Conservation (phyloP, 1,139 yeast genomes). For the Blastobotrys buckinghamii region DNA sequence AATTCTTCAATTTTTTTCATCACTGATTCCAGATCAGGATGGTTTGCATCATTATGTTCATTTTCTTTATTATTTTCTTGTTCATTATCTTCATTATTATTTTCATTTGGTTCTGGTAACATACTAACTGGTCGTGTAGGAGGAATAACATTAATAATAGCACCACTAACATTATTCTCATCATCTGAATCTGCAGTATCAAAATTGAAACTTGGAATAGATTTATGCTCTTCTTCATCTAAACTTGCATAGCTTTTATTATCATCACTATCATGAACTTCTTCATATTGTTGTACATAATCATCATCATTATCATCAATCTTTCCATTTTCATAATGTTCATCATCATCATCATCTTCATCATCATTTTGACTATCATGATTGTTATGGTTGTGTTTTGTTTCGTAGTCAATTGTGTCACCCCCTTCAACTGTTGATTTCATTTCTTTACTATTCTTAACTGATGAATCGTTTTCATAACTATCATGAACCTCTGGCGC, state of each 20-base stretch:
- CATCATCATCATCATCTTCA: too few species aligned
- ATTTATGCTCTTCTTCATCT: neutral
- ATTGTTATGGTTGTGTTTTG: too few species aligned
- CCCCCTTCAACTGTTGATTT: too few species aligned
- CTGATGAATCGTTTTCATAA: too few species aligned
- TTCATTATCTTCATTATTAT: neutral
- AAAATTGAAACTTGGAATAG: neutral
- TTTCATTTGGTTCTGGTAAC: constrained; percentile 1
- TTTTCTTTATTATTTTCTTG: neutral
- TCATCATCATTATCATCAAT: neutral
- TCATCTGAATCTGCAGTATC: constrained; percentile 1
- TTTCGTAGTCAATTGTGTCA: too few species aligned
- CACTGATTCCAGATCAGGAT: neutral
- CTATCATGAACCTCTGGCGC: too few species aligned
- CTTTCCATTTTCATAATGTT: too few species aligned
- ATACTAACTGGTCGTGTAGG: constrained; percentile 8
- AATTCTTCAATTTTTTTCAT: neutral
- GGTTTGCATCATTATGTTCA: neutral
- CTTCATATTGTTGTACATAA: neutral
- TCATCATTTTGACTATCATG: too few species aligned
- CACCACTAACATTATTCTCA: neutral
- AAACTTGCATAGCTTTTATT: neutral
- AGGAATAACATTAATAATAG: constrained; percentile 6
- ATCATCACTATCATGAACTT: neutral
- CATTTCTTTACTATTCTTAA: too few species aligned